phyloP scores from a whole-genome alignment of 805 yeast genomes.

The Sugiyamaella boreocaroliniensis region DNA sequence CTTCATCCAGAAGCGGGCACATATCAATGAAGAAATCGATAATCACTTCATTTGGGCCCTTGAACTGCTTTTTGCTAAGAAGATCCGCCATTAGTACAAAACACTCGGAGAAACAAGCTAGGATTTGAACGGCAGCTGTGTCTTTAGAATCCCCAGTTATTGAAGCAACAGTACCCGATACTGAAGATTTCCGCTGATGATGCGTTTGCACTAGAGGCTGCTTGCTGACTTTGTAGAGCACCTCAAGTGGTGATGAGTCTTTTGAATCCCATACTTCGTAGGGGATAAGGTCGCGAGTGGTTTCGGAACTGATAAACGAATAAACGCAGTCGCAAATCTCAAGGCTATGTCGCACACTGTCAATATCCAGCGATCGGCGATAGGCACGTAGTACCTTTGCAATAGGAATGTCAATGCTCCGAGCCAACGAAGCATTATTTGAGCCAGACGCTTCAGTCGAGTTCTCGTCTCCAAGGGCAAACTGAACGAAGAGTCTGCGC shows the following conservation, averaged over 20 bases:
- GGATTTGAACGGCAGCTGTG: slow-evolving; percentile 10
- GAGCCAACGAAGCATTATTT: not conserved
- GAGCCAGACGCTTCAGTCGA: not conserved
- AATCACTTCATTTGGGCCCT: slow-evolving; percentile 40
- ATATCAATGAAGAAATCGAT: slow-evolving; percentile 38
- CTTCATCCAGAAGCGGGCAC: slow-evolving; percentile 34
- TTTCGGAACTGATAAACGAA: slow-evolving; percentile 34
- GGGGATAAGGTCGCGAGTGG: slow-evolving; percentile 23
- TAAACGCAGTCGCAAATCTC: slow-evolving; percentile 38
- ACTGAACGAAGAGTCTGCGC: slow-evolving; percentile 19
- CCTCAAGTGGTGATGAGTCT: slow-evolving; percentile 35
- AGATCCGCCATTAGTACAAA: slow-evolving; percentile 33
- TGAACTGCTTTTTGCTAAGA: slow-evolving; percentile 31
- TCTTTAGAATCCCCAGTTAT: slow-evolving; percentile 15
- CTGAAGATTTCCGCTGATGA: not conserved
- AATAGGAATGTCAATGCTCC: slow-evolving; percentile 23
- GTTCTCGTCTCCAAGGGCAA: slow-evolving; percentile 3
- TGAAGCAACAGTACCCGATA: not conserved
- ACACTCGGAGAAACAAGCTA: slow-evolving; percentile 28
- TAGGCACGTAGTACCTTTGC: slow-evolving; percentile 32
- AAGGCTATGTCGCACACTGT: slow-evolving; percentile 36
- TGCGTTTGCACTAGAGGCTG: not conserved
- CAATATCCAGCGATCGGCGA: slow-evolving; percentile 30
- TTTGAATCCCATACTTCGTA: slow-evolving; percentile 29
- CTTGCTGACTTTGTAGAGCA: slow-evolving; percentile 18